These are phyloP conservation scores for Fraxinus anomala DNA, from an alignment of 257 asterid species.

Conservation along the genomic window DNA sequence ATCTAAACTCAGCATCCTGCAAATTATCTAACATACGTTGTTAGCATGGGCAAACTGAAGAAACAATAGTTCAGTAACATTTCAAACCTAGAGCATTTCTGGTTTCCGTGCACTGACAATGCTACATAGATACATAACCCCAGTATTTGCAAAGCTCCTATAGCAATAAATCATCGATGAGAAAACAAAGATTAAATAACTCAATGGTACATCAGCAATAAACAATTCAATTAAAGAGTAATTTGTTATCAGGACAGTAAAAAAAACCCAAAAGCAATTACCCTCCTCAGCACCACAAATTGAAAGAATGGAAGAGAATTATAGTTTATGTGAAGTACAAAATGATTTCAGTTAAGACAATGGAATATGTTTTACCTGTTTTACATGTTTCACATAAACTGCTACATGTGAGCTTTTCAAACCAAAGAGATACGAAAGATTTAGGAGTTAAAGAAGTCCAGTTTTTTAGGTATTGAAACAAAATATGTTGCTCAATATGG, in stretches of 20 bases:
- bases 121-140: slow-evolving; percentile 67
- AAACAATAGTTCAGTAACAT: slow-evolving; percentile 6
- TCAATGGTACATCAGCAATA: slow-evolving; percentile 2
- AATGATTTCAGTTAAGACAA: not conserved
- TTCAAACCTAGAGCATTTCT: slow-evolving; percentile 56
- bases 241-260: slow-evolving; percentile 1
- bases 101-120: slow-evolving; percentile 52
- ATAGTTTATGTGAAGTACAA: not conserved
- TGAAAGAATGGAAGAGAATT: not conserved
- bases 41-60: not conserved
- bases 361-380: slow-evolving; percentile 56
- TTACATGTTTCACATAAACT: slow-evolving; percentile 57
- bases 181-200: slow-evolving; percentile 12
- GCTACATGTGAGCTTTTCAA: too few relatives aligned
- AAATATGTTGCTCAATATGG: too few relatives aligned
- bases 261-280: not conserved
- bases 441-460: too few relatives aligned
- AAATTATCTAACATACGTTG: not conserved
- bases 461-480: too few relatives aligned
- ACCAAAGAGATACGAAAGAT: too few relatives aligned
- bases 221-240: not conserved
- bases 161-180: slow-evolving; percentile 21
- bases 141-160: slow-evolving; percentile 76
- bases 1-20: not conserved
- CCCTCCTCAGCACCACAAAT: not conserved